Evolutionary conservation across 345 rosid genomes (phyloP).

Genomic region (Microthlaspi erraticum): DNA sequence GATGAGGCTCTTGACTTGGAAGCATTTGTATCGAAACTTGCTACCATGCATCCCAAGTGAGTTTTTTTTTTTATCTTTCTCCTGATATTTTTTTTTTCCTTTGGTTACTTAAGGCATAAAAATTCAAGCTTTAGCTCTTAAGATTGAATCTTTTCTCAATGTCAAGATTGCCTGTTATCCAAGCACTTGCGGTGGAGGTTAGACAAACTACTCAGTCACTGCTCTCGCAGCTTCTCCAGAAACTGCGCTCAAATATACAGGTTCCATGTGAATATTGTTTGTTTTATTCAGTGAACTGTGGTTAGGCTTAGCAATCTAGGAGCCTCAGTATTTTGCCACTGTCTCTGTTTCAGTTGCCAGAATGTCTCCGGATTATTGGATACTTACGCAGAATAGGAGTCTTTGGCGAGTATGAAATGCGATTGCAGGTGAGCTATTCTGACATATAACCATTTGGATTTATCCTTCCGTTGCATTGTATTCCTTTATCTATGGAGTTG

Average conservation of each 20-base stretch:
- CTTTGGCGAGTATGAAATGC: slow-evolving; percentile 93
- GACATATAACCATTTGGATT: slow-evolving; percentile 28
- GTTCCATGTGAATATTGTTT: slow-evolving; percentile 45
- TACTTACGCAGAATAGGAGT: slow-evolving; percentile 92
- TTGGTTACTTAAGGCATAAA: slow-evolving; percentile 34
- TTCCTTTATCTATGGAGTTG: not conserved
- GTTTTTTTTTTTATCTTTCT: slow-evolving; percentile 40
- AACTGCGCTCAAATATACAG: slow-evolving; percentile 93
- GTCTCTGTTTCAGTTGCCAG: slow-evolving; percentile 71
- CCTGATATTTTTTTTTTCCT: not conserved
- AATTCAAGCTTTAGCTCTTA: slow-evolving; percentile 33
- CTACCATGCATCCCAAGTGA: slow-evolving; percentile 98
- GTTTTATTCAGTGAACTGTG: slow-evolving; percentile 18
- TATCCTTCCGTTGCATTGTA: slow-evolving; percentile 5
- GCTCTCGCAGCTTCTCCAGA: slow-evolving; percentile 90
- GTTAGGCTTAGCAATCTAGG: slow-evolving; percentile 12
- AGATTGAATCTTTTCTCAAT: slow-evolving; percentile 18
- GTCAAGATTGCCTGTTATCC: slow-evolving; percentile 82
- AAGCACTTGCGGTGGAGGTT: slow-evolving; percentile 87
- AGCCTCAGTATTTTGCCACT: slow-evolving; percentile 18
- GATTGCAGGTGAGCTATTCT: slow-evolving; percentile 69
- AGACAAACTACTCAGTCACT: slow-evolving; percentile 94
- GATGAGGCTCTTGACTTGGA: slow-evolving; percentile 98
- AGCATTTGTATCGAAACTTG: slow-evolving; percentile 88
- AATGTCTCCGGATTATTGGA: slow-evolving; percentile 96